A percentile compares a stretch with the other conserved stretches of the same genome.
phyloP scores from a whole-genome alignment of 257 asterid genomes.

The Marsdenia floribunda region DNA sequence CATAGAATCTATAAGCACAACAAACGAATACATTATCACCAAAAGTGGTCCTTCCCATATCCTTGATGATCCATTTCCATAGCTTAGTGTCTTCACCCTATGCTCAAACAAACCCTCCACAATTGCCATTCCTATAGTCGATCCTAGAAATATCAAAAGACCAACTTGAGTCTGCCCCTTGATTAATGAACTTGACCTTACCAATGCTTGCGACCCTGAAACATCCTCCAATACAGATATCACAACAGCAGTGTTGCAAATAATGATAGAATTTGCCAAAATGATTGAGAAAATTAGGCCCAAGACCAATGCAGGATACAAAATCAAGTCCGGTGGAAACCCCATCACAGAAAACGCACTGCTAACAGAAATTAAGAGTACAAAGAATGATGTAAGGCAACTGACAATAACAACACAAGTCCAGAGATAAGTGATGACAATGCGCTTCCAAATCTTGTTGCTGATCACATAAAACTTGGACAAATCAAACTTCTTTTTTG shows the following conservation, averaged over 20 bases:
- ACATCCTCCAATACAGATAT: constrained; percentile 87
- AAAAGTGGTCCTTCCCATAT: constrained; percentile 96
- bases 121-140: constrained; percentile 81
- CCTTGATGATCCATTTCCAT: constrained; percentile 90
- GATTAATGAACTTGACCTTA: constrained; percentile 68
- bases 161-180: constrained; percentile 93
- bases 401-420: constrained; percentile 53
- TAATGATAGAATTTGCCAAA: constrained; percentile 67
- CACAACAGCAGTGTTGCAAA: constrained; percentile 73
- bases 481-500: constrained; percentile 52
- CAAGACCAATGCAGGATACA: constrained; percentile 76
- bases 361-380: constrained; percentile 48
- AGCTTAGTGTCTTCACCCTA: constrained; percentile 80
- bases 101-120: constrained; percentile 93
- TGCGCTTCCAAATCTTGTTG: constrained; percentile 73
- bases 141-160: constrained; percentile 75
- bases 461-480: constrained; percentile 44
- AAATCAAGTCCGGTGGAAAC: constrained; percentile 62
- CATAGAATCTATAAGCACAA: constrained; percentile 80
- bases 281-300: constrained; percentile 65
- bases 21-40: constrained; percentile 76
- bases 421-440: constrained; percentile 66
- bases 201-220: constrained; percentile 71
- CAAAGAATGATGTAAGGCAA: constrained; percentile 54
- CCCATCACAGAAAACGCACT: constrained; percentile 58